These are phyloP conservation scores for Aspergillus caelatus DNA, from an alignment of 2,329 filamentous ascomycete genomes.

Conservation along the genomic window DNA sequence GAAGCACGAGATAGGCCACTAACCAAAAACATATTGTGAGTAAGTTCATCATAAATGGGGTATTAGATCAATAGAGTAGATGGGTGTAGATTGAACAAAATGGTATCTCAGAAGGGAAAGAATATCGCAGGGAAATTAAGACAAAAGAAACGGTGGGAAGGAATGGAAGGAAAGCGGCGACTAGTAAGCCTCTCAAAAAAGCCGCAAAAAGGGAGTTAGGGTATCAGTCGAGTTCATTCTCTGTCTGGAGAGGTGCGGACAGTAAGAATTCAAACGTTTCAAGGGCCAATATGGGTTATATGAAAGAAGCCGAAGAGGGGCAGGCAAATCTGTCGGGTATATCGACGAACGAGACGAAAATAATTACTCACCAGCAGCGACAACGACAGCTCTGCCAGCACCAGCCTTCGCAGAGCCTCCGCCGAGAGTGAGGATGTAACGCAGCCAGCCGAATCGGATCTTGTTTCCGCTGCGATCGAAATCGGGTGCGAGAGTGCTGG, in stretches of 20 bases:
- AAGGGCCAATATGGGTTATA: background rate
- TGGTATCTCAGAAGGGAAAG: slow-evolving; percentile 2
- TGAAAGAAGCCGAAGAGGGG: background rate
- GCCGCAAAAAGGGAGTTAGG: background rate
- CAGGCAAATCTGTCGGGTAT: background rate
- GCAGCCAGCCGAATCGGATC: slow-evolving; percentile 42
- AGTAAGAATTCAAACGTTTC: slow-evolving; percentile 7
- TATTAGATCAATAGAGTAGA: background rate
- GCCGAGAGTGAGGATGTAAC: slow-evolving; percentile 44
- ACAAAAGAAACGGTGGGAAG: background rate
- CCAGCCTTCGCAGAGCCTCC: slow-evolving; percentile 43
- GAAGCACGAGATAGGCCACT: slow-evolving; percentile 39
- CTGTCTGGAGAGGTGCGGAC: slow-evolving; percentile 1
- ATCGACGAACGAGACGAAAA: slow-evolving; percentile 10
- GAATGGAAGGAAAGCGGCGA: background rate
- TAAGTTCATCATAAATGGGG: slow-evolving; percentile 2
- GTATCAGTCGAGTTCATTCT: background rate
- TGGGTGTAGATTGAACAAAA: background rate
- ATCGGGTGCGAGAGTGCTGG: slow-evolving; percentile 58
- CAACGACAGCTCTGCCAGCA: slow-evolving; percentile 36
- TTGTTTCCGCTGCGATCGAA: slow-evolving; percentile 62
- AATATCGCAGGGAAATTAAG: background rate
- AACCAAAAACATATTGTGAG: slow-evolving; percentile 9
- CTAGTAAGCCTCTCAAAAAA: background rate
- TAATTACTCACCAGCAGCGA: slow-evolving; percentile 44